Evolutionary conservation across 768 basidiomycete genomes (phyloP).

Genomic region (Suillus subalutaceus): DNA sequence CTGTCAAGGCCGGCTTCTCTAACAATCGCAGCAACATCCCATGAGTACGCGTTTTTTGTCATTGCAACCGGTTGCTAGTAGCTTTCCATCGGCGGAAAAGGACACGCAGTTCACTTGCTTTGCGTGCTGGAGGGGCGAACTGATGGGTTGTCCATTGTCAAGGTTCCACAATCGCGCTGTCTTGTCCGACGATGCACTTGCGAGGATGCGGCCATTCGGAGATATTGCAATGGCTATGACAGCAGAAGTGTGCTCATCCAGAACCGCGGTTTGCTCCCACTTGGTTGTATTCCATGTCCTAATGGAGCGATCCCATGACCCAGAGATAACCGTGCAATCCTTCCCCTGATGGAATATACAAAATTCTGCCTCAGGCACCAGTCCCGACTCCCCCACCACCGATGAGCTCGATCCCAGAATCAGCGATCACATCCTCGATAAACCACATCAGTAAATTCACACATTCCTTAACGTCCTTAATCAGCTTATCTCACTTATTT

Average conservation of each 20-base stretch:
- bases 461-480: too few relatives aligned
- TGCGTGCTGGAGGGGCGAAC: neutral
- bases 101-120: fast-evolving
- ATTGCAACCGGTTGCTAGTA: neutral
- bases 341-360: too few relatives aligned
- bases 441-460: too few relatives aligned
- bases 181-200: neutral
- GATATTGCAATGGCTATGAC: neutral
- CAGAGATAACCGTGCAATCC: neutral
- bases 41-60: neutral
- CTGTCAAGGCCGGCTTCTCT: neutral
- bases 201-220: neutral
- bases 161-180: neutral
- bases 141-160: neutral
- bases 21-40: neutral
- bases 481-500: too few relatives aligned
- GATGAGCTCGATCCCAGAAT: too few relatives aligned
- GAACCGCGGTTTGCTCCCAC: neutral
- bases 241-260: neutral
- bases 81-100: neutral
- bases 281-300: neutral
- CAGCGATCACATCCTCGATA: too few relatives aligned
- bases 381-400: too few relatives aligned
- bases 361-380: too few relatives aligned
- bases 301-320: neutral